phyloP scores from a whole-genome alignment of 768 basidiomycete genomes.

The Lactarius evosmus region DNA sequence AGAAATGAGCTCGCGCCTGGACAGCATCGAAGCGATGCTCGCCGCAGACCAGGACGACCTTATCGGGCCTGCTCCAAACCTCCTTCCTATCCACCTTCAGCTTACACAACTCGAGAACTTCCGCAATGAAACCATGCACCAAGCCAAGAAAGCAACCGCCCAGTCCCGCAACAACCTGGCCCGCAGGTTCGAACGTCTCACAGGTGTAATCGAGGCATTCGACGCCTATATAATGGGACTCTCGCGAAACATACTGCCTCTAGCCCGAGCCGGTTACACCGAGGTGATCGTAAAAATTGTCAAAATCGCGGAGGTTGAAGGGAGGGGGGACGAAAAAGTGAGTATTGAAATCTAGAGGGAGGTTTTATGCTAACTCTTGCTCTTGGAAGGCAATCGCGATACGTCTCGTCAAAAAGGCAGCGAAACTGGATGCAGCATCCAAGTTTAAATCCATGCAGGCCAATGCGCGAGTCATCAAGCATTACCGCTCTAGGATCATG shows the following conservation, averaged over 20 bases:
- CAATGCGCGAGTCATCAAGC: constrained; percentile 88
- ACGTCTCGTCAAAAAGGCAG: constrained; percentile 89
- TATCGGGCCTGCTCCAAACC: constrained; percentile 82
- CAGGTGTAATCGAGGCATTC: constrained; percentile 75
- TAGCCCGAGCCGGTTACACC: constrained; percentile 73
- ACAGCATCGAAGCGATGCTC: constrained; percentile 74
- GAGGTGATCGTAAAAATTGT: constrained; percentile 88
- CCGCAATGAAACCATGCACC: constrained; percentile 91
- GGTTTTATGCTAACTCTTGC: constrained; percentile 2
- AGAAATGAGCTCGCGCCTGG: constrained; percentile 86
- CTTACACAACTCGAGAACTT: constrained; percentile 91
- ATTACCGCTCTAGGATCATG: constrained; percentile 87
- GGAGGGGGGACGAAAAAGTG: constrained; percentile 92
- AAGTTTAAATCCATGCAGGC: constrained; percentile 94
- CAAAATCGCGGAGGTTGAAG: constrained; percentile 94
- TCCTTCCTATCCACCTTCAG: constrained; percentile 87
- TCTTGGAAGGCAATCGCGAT: constrained; percentile 79
- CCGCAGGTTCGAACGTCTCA: constrained; percentile 83
- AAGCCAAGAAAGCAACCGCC: constrained; percentile 79
- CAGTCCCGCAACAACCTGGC: constrained; percentile 64
- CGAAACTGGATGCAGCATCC: constrained; percentile 87
- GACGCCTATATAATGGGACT: constrained; percentile 81
- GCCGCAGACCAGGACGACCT: constrained; percentile 70
- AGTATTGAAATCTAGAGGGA: constrained; percentile 12
- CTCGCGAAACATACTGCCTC: constrained; percentile 70